Evolutionary conservation across 2,329 filamentous ascomycete species (phyloP).

Genomic region (Fusarium lateritium): DNA sequence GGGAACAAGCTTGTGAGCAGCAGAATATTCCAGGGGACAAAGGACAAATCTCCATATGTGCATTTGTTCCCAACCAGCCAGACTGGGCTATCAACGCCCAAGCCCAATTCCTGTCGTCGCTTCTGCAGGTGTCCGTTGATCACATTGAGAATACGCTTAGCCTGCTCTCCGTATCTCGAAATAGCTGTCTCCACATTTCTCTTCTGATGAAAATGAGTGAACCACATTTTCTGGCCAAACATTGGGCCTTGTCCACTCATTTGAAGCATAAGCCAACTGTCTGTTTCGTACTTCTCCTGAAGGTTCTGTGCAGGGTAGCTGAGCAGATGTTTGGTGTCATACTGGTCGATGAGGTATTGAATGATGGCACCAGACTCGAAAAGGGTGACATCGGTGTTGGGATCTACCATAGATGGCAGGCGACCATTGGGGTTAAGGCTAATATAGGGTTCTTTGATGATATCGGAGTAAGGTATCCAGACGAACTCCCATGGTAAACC

Average conservation of each 20-base stretch:
- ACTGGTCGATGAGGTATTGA: neutral
- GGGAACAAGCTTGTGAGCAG: neutral
- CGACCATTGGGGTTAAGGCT: neutral
- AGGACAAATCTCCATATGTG: neutral
- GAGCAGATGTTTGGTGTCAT: neutral
- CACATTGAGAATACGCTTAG: neutral
- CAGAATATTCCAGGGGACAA: neutral
- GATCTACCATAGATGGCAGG: neutral
- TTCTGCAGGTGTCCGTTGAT: neutral
- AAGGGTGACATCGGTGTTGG: neutral
- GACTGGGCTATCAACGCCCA: neutral
- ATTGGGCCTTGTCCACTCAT: conserved; percentile 1
- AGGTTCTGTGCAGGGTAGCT: neutral
- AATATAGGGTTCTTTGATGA: neutral
- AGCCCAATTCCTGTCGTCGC: neutral
- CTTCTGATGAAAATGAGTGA: neutral
- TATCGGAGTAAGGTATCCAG: neutral
- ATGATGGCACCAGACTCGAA: conserved; percentile 1
- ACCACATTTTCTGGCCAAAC: conserved; percentile 2
- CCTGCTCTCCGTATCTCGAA: neutral
- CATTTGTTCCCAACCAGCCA: neutral
- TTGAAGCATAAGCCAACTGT: conserved; percentile 1
- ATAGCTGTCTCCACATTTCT: neutral
- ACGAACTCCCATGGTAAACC: neutral
- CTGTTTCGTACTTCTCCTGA: neutral